Evolutionary conservation across 2,329 filamentous ascomycete species (phyloP).

Genomic region (Chaetomium sp.): DNA sequence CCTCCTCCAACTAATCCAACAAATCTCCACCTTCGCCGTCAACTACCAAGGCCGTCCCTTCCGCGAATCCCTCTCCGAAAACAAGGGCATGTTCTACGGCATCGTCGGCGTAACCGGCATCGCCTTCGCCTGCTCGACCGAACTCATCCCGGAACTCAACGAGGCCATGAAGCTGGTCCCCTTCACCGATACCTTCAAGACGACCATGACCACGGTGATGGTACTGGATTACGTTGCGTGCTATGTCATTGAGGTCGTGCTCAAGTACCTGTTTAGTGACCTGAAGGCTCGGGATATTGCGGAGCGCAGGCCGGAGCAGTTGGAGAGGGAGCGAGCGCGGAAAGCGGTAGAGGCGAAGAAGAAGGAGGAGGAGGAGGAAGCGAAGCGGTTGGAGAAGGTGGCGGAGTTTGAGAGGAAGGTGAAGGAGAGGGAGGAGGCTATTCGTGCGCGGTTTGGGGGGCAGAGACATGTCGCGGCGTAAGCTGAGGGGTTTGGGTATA

Average conservation of each 20-base stretch:
- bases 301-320: constrained; percentile 75
- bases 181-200: constrained; percentile 83
- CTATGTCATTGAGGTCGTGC: constrained; percentile 76
- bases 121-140: constrained; percentile 89
- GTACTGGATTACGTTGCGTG: constrained; percentile 79
- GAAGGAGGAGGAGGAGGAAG: constrained; percentile 47
- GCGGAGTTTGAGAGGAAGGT: constrained; percentile 55
- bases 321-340: constrained; percentile 65
- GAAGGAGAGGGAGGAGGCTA: constrained; percentile 42
- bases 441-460: constrained; percentile 39
- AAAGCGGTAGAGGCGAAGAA: constrained; percentile 51
- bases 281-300: constrained; percentile 93
- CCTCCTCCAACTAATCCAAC: constrained; percentile 94
- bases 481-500: neutral
- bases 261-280: constrained; percentile 85
- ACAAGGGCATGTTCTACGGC: constrained; percentile 97
- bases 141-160: constrained; percentile 94
- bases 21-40: constrained; percentile 98
- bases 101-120: constrained; percentile 84
- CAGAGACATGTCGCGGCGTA: neutral
- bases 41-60: constrained; percentile 99
- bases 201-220: constrained; percentile 79
- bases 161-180: constrained; percentile 86
- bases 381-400: constrained; percentile 41
- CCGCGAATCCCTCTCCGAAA: constrained; percentile 91